Percentiles rank a stretch among this genome's conserved stretches.
phyloP scores from a whole-genome alignment of 1,284 basidiomycete genomes.

The Xerocomus cyaneibrunnescens region DNA sequence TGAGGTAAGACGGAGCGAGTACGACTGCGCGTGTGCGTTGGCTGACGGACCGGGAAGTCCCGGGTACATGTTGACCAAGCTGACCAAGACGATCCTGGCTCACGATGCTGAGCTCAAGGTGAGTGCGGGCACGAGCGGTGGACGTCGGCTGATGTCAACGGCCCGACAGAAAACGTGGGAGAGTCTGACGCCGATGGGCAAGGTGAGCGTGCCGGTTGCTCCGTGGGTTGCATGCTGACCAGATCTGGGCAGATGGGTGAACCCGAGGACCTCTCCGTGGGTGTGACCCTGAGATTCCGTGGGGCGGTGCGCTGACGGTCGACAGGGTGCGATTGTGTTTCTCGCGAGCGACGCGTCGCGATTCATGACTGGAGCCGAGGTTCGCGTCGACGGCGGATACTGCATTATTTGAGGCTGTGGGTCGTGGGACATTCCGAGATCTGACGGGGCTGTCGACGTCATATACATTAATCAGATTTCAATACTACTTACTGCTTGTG shows the following conservation, averaged over 20 bases:
- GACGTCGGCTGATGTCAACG: slow-evolving; percentile 9
- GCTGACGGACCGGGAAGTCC: slow-evolving; percentile 48
- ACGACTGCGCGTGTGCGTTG: background rate
- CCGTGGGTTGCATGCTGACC: slow-evolving; percentile 4
- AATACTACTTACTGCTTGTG: background rate
- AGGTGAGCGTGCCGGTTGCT: slow-evolving; percentile 44
- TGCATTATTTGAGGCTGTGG: slow-evolving; percentile 52
- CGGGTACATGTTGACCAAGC: slow-evolving; percentile 88
- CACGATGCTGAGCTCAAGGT: slow-evolving; percentile 74
- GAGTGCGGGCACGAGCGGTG: slow-evolving; percentile 4
- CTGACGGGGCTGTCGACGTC: slow-evolving; percentile 20
- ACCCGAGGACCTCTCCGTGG: slow-evolving; percentile 69
- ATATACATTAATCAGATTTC: slow-evolving; percentile 11
- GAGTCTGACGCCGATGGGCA: slow-evolving; percentile 85
- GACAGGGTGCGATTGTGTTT: slow-evolving; percentile 80
- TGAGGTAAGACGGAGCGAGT: slow-evolving; percentile 52
- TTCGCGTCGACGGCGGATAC: slow-evolving; percentile 88
- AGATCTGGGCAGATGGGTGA: slow-evolving; percentile 61
- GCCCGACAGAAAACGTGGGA: slow-evolving; percentile 85
- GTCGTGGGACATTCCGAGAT: slow-evolving; percentile 18
- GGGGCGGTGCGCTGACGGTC: slow-evolving; percentile 4
- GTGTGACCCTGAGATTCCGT: slow-evolving; percentile 27
- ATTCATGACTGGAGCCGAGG: slow-evolving; percentile 84
- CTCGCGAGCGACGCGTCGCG: slow-evolving; percentile 82
- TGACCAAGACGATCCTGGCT: slow-evolving; percentile 78